A percentile compares a stretch with the other conserved stretches of the same genome.
These are phyloP conservation scores for Cordyceps sp. DNA, from an alignment of 2,329 filamentous ascomycete species.

Conservation along the genomic window DNA sequence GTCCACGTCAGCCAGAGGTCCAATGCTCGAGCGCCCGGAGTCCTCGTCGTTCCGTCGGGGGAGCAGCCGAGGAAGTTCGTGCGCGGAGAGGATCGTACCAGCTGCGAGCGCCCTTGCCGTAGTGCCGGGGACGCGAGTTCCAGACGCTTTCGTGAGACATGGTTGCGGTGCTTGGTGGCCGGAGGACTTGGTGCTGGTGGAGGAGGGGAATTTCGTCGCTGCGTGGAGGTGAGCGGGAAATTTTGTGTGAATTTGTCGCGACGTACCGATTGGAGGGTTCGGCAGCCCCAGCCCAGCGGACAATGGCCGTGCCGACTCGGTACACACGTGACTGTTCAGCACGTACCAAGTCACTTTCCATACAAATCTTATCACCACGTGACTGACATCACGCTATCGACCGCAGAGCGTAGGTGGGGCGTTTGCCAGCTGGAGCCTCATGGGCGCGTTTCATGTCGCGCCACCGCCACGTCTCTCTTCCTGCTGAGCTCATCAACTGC, in stretches of 20 bases:
- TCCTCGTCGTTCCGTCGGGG: no score
- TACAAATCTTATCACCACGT: not conserved
- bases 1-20: not conserved
- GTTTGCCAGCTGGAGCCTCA: no score
- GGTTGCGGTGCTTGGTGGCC: slow-evolving; percentile 22
- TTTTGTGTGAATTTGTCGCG: slow-evolving; percentile 18
- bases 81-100: slow-evolving; percentile 50
- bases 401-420: no score
- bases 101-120: slow-evolving; percentile 88
- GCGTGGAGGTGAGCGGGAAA: slow-evolving; percentile 16
- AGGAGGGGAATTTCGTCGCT: slow-evolving; percentile 17
- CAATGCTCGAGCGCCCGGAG: no score
- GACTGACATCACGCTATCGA: no score
- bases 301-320: not conserved
- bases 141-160: slow-evolving; percentile 86
- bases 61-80: not conserved
- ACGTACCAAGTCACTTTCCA: no score
- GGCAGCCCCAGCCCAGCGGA: slow-evolving; percentile 14
- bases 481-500: slow-evolving; percentile 6
- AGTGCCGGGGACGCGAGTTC: slow-evolving; percentile 94
- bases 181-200: slow-evolving; percentile 8
- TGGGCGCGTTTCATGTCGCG: no score
- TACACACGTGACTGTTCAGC: no score
- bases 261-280: slow-evolving; percentile 18
- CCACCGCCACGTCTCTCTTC: not conserved